These are phyloP conservation scores for Quillaja saponaria DNA, from an alignment of 306 rosid genomes.

Conservation along the genomic window DNA sequence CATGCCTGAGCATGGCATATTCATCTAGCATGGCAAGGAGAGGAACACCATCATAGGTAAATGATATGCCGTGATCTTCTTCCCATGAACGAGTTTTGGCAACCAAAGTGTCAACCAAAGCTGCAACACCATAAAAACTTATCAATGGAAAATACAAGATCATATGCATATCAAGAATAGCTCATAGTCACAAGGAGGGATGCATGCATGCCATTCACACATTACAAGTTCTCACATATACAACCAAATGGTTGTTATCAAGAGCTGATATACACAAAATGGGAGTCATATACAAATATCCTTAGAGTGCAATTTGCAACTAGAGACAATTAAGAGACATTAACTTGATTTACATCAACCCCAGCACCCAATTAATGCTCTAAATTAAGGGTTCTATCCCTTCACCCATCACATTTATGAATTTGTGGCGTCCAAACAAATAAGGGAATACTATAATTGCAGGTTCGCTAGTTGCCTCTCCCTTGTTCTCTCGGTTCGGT, in stretches of 20 bases:
- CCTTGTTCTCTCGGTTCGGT: no score
- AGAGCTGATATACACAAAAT: not conserved
- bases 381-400: not conserved
- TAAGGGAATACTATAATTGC: no score
- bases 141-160: not conserved
- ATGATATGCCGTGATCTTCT: constrained; percentile 79
- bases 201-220: not conserved
- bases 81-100: constrained; percentile 97
- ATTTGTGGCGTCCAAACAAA: not conserved
- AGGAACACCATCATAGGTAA: constrained; percentile 90
- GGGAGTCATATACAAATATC: constrained; percentile 7
- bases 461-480: no score
- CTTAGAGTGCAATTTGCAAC: not conserved
- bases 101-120: constrained; percentile 86
- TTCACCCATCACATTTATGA: constrained; percentile 7
- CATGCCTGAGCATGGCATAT: constrained; percentile 97
- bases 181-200: not conserved
- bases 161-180: constrained; percentile 21
- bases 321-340: constrained; percentile 4
- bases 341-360: constrained; percentile 10
- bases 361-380: constrained; percentile 3
- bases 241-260: constrained; percentile 1
- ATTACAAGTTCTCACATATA: constrained; percentile 4
- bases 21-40: constrained; percentile 99
- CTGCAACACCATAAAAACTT: constrained; percentile 52